Evolutionary conservation across 805 yeast species (phyloP).

Genomic region (Candida dendrica): DNA sequence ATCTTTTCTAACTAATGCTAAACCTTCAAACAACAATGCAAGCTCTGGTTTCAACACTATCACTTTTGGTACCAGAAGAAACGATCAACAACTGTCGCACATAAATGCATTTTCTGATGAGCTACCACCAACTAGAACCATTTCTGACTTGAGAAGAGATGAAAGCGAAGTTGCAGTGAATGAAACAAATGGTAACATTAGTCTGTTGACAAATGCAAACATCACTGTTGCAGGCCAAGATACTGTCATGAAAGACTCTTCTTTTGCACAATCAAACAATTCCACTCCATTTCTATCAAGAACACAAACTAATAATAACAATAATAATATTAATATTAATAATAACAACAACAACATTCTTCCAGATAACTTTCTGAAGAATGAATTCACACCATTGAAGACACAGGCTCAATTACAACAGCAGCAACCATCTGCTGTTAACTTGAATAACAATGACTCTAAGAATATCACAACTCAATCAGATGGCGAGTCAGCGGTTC

Average conservation of each 20-base stretch:
- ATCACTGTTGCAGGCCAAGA: neutral
- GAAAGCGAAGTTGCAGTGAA: conserved; percentile 13
- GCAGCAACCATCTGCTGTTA: neutral
- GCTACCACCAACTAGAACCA: conserved; percentile 33
- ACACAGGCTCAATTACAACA: conserved; percentile 1
- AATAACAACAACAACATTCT: neutral
- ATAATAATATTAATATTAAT: neutral
- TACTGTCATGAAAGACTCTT: neutral
- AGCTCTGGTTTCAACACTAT: conserved; percentile 28
- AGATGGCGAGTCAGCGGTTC: conserved; percentile 51
- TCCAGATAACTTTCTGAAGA: neutral
- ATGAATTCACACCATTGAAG: conserved; percentile 2
- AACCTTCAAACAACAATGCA: conserved; percentile 4
- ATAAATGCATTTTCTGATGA: conserved; percentile 29
- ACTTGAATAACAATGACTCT: neutral
- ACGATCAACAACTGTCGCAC: conserved; percentile 13
- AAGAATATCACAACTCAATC: conserved; percentile 3
- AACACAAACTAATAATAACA: too few species aligned
- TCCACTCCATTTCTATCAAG: neutral
- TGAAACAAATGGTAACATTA: conserved; percentile 3
- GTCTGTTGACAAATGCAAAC: conserved; percentile 1
- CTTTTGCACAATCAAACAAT: neutral
- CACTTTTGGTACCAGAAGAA: conserved; percentile 30
- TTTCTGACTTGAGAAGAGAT: conserved; percentile 34
- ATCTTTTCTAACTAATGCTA: conserved; percentile 12